Evolutionary conservation across 306 rosid species (phyloP), one percentile per base, ranked within the genome.

Genomic region (Quercus variabilis): DNA sequence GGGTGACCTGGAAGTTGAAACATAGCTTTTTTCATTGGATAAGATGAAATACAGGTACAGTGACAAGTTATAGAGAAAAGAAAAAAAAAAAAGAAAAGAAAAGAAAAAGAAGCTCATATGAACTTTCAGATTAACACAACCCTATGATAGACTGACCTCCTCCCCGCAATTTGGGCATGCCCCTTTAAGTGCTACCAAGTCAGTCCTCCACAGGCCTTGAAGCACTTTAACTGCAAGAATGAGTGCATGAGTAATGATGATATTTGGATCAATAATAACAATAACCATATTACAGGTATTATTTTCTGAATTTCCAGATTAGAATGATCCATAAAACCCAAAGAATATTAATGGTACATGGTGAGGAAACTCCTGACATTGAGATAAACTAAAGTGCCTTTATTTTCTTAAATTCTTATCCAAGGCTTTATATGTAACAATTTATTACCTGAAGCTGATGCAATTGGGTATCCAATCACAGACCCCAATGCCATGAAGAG

Each of bases 91-190:
- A 31, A 26, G 54, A 20, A 63, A 52, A 23, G 5, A 33, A 33
- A 7, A 38, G 7, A 31, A 23, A 71, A n/a, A 17, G 25, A 80
- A n/a, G 15, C 60, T 74, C 19, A 20, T 10, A 52, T 69, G 25
- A 43, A 19, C 57, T 74, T 19, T 59, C 6, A 59, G 21, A 65
- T 49, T 20, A 19, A 28, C 33, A 78, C 78, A 67, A 64, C 59
- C 31, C 69, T 75, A 26, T 7, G 57, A 60, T 31, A 49, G 81
- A 82, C 88, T 71, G 70, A 94, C 98, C 94, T 94, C 98, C 82
- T 92, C 98, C 55, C 91, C 97, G 74, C 97, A 94, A 85, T 89
- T 94, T 75, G 98, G 97, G 84, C 98, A 94, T 1, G 92, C 87
- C 65, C 98, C 97, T 80, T 87, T 92, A 7, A 94, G 83, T 62